Base-by-base conservation (phyloP, 192 early-diverging fungal species). In the Coemansia sp. region DNA sequence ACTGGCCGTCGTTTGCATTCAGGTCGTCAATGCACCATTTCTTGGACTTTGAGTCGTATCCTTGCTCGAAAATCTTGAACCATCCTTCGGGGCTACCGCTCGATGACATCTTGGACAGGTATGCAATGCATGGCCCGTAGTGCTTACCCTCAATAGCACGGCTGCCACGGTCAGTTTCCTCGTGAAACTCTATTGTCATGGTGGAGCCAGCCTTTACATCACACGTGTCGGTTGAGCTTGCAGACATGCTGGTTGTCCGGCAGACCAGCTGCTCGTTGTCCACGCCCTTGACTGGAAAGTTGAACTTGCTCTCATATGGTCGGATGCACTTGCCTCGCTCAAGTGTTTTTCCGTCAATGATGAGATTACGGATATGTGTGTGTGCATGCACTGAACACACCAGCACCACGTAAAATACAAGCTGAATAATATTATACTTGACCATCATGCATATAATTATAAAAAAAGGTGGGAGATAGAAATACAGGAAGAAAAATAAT, bases 51-150 rank as follows among this genome's bases (percentile, higher is more conserved):
- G 44, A 6, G 25, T 69, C 44, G 10, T 69, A 76, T 1, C 67
- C 67, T 3, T 76, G 52, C 30, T 76, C 62, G 18, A 54, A 69
- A 9, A 70, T 66, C 32, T 76, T 70, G 55, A 65, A 69, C 73
- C 68, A 76, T 1, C 48, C 49, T 1, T 69, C 18, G 12, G 47
- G 46, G 7, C 38, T 28, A 0, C 68, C 73, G 14, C 60, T 46
- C 1, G 38, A 44, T 14, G 24, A 22, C 40, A 64, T 45, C 1
- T 50, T 58, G 2, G 73, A 57, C 50, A 76, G 50, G 51, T 60
- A 69, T 14, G 62, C 71, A 0, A 62, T 28, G 33, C 71, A 74
- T 0, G 71, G 65, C 0, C 71, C 71, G 27, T 59, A 35, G 35
- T 74, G 65, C 22, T 56, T 64, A 1, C 45, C 31, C 8, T 55